Evolutionary conservation across 2,329 filamentous ascomycete species (phyloP).

Genomic region (Alternaria triticimaculans): DNA sequence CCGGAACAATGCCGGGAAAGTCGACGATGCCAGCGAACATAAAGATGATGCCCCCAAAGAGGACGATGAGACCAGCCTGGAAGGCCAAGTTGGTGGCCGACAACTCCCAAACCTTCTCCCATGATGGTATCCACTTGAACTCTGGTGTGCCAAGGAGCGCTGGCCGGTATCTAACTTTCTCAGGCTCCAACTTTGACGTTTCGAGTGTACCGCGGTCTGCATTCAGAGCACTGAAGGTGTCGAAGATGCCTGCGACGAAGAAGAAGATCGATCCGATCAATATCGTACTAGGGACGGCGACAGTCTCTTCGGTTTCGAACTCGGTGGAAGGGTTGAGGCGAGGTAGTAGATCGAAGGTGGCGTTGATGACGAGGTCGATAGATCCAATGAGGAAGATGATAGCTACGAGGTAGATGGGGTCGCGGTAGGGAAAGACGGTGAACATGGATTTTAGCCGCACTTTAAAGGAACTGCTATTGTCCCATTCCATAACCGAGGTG

Average conservation of each 20-base stretch:
- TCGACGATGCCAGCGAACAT: constrained; percentile 40
- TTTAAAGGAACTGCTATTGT: neutral
- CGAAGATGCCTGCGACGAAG: constrained; percentile 36
- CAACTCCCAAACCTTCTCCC: constrained; percentile 26
- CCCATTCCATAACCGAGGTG: constrained; percentile 2
- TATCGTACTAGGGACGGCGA: constrained; percentile 31
- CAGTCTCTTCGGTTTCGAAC: constrained; percentile 23
- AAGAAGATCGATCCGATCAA: constrained; percentile 37
- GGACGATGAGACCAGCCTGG: constrained; percentile 37
- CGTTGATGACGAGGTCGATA: constrained; percentile 34
- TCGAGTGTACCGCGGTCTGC: constrained; percentile 27
- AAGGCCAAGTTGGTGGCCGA: constrained; percentile 29
- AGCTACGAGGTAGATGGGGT: constrained; percentile 39
- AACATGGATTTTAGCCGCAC: constrained; percentile 19
- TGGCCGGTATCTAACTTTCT: constrained; percentile 26
- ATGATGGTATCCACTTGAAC: constrained; percentile 33
- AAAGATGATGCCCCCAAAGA: constrained; percentile 40
- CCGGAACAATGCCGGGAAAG: constrained; percentile 31
- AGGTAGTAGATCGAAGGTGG: constrained; percentile 36
- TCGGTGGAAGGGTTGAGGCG: constrained; percentile 7
- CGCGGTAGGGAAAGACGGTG: constrained; percentile 35
- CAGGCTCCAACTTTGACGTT: constrained; percentile 11
- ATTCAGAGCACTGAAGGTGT: constrained; percentile 33
- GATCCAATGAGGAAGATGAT: constrained; percentile 33
- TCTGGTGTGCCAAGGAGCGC: constrained; percentile 32